Evolutionary conservation across 2,329 filamentous ascomycete species (phyloP).

Genomic region (Aspergillus awamori): DNA sequence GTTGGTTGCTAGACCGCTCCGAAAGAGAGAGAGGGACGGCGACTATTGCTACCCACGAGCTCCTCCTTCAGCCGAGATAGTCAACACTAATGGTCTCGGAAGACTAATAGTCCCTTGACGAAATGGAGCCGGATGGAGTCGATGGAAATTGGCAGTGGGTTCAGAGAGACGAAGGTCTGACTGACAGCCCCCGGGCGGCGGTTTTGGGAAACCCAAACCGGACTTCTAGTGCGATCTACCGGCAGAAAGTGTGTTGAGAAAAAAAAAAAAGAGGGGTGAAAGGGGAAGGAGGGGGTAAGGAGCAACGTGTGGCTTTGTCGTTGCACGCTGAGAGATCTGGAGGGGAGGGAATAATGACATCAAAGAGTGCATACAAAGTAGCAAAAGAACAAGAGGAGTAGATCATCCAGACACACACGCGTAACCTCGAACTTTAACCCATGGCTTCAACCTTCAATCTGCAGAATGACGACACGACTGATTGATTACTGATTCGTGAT

Average conservation of each 20-base stretch:
- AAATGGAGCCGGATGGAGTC: slow-evolving; percentile 3
- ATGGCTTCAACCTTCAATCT: background rate
- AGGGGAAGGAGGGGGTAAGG: background rate
- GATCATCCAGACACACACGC: background rate
- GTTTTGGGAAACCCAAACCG: background rate
- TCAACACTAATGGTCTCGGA: background rate
- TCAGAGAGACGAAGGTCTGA: background rate
- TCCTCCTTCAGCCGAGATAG: background rate
- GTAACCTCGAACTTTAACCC: too few species aligned
- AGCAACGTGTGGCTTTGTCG: background rate
- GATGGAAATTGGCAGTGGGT: slow-evolving; percentile 6
- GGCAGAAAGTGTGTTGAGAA: background rate
- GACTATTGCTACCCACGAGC: slow-evolving; percentile 1
- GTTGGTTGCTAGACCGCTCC: background rate
- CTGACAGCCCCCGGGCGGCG: background rate
- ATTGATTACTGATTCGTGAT: too few species aligned
- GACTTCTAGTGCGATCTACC: slow-evolving; percentile 1
- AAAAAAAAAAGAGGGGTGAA: background rate
- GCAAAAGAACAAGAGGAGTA: background rate
- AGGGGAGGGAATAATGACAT: background rate
- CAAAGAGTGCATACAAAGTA: background rate
- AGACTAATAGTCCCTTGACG: slow-evolving; percentile 1
- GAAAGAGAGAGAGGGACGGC: background rate
- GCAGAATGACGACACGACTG: slow-evolving; percentile 2
- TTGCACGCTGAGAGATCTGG: background rate